phyloP scores from a whole-genome alignment of 2,329 filamentous ascomycete genomes.

The Paraconiothyrium sp. region DNA sequence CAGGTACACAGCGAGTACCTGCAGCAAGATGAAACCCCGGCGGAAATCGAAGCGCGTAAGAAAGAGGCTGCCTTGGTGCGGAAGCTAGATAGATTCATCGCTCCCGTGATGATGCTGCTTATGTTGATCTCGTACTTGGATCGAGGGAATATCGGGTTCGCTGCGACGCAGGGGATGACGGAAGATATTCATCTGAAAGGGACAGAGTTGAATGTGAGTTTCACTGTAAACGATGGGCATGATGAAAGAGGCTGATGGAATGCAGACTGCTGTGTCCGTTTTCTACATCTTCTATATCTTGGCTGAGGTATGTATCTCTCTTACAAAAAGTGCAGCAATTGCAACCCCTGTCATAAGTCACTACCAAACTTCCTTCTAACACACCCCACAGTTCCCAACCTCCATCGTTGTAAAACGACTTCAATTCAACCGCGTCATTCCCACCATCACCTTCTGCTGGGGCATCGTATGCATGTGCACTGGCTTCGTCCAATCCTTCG shows the following conservation, averaged over 20 bases:
- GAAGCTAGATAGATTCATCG: slow-evolving; percentile 46
- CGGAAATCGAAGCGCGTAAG: slow-evolving; percentile 27
- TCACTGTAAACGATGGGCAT: background rate
- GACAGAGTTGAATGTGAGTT: slow-evolving; percentile 37
- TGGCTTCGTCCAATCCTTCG: slow-evolving; percentile 36
- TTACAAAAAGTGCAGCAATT: too few species aligned
- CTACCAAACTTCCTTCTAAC: background rate
- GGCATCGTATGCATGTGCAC: slow-evolving; percentile 38
- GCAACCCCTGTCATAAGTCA: too few species aligned
- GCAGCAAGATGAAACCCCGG: slow-evolving; percentile 30
- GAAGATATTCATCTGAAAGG: slow-evolving; percentile 38
- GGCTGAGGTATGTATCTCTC: slow-evolving; percentile 33
- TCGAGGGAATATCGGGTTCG: slow-evolving; percentile 48
- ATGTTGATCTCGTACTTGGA: slow-evolving; percentile 49
- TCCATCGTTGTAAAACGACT: slow-evolving; percentile 45
- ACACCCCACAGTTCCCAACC: slow-evolving; percentile 37
- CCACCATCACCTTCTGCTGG: slow-evolving; percentile 38
- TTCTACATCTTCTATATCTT: slow-evolving; percentile 50
- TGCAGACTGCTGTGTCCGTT: slow-evolving; percentile 44
- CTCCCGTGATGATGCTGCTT: slow-evolving; percentile 48
- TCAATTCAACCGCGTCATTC: slow-evolving; percentile 46
- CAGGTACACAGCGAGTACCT: slow-evolving; percentile 30
- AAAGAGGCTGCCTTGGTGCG: slow-evolving; percentile 39
- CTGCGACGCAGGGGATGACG: slow-evolving; percentile 47
- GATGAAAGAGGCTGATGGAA: background rate